Evolutionary conservation across 2,329 filamentous ascomycete genomes (phyloP), one percentile per base, ranked within the genome.

Genomic region (Neospermospora avenae): DNA sequence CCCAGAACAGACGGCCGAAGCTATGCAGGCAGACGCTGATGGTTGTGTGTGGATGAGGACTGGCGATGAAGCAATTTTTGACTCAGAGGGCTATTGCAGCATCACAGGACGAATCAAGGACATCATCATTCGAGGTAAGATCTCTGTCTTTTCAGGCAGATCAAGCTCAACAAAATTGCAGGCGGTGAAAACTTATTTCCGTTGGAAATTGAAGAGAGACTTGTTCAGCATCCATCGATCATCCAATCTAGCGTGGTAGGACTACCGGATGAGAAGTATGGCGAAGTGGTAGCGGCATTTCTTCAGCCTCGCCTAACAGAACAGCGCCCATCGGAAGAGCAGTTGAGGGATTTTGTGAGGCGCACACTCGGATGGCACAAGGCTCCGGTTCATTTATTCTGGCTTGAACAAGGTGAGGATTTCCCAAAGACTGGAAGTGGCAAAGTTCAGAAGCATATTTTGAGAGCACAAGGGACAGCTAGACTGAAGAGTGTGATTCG

Each of bases 81-180:
- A 81, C 46, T 67, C 74, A 1, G 73, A 77, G 13, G 76, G 75
- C 5, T 74, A 74, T 45, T 68, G 74, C 44, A 76, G 79, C 49
- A 89, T 90, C 64, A 89, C 85, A 0, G 84, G 86, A 1, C 77
- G 86, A 0, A 86, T 89, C 65, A 90, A 90, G 68, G 87, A 90
- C 68, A 73, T 90, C 24, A 90, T 90, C 60, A 90, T 90, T 67
- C 80, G 84, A 22, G 87, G 87, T 69, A 55, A 24, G 25, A 22
- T 16, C 22, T 14, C 6, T 3, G 6, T 20, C 16, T 6, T 55
- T 24, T 25, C 25, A 57, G 57, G 4, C 18, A 31, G n/a, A 58
- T 42, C 16, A 16, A 8, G 14, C 11, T 48, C 56, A 45, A 8
- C 48, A 16, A 16, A 20, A 8, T 31, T 16, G 35, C 55, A 74